Evolutionary conservation across 495 filamentous ascomycete species (phyloP), one percentile per base, ranked within the genome.

Genomic region (Amniculicola lignicola): DNA sequence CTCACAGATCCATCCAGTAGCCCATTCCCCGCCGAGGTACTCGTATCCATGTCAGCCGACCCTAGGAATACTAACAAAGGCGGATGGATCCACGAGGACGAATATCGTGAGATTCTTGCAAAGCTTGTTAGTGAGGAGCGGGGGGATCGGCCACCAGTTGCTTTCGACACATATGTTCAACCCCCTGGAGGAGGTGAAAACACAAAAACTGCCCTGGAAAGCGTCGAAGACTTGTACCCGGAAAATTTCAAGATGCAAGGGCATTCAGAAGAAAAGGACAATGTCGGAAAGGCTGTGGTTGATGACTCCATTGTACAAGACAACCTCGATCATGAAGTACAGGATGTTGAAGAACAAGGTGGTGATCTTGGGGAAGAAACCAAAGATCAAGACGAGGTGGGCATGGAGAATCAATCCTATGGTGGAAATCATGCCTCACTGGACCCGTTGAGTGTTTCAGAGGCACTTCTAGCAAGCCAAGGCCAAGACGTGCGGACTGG

Each of bases 51-150:
- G 80, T 95, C 90, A 15, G 89, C 88, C 1, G 85, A 90, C 62
- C 76, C 82, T 15, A 79, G 93, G 44, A 78, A 85, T 50, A 78
- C 82, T 15, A 73, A 82, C 31, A 77, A 77, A 47, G 80, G 80
- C 18, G 83, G 82, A 4, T 98, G 93, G 93, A 84, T 96, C 19
- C 90, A 96, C 63, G 90, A 96, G 70, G 87, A 88, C 53, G 90
- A 95, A 54, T 90, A 84, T 66, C 77, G 79, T 19, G 74, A 82
- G 25, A 76, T 85, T 64, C 71, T 90, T 1, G 67, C 75, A 37
- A 68, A 72, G 16, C 74, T 91, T 27, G 78, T 85, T 15, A 61
- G 69, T 0, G 74, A 88, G 28, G 93, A 95, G 68, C 77, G 70
- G 48, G 66, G 57, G 18, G 74, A 76, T 24, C 75, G 71, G 35